A percentile compares a stretch with the other conserved stretches of the same genome.
Evolutionary conservation across 345 rosid genomes (phyloP).

Genomic region (Pistacia atlantica): DNA sequence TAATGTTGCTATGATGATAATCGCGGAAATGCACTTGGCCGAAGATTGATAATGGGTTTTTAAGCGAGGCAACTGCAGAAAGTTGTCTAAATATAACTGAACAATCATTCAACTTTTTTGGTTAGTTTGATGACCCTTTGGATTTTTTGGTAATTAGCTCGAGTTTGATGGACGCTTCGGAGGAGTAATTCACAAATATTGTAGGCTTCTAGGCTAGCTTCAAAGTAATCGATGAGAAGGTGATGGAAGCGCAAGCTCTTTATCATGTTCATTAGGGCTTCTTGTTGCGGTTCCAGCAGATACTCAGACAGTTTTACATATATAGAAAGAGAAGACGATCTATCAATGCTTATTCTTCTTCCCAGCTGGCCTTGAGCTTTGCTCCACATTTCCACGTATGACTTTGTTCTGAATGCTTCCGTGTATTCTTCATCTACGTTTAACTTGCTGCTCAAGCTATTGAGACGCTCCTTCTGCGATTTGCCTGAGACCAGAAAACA

Average conservation of each 20-base stretch:
- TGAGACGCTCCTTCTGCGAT: conserved; percentile 28
- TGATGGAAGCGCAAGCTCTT: conserved; percentile 39
- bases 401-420: conserved; percentile 77
- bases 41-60: conserved; percentile 57
- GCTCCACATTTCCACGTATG: conserved; percentile 71
- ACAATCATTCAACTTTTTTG: conserved; percentile 29
- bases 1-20: conserved; percentile 46
- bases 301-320: conserved; percentile 51
- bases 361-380: conserved; percentile 53
- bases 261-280: conserved; percentile 42
- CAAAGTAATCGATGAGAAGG: conserved; percentile 54
- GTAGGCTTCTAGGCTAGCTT: conserved; percentile 56
- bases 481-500: conserved; percentile 41
- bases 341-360: conserved; percentile 20
- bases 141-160: conserved; percentile 49
- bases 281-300: conserved; percentile 62
- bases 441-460: conserved; percentile 43
- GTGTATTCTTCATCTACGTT: conserved; percentile 79
- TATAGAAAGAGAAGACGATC: conserved; percentile 30
- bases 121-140: conserved; percentile 51
- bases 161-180: conserved; percentile 52
- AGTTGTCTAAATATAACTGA: conserved; percentile 50
- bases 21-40: conserved; percentile 35
- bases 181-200: conserved; percentile 65
- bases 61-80: conserved; percentile 42